Evolutionary conservation across 257 asterid species (phyloP), one percentile per base, ranked within the genome.

Genomic region (Knoxia roxburghii): DNA sequence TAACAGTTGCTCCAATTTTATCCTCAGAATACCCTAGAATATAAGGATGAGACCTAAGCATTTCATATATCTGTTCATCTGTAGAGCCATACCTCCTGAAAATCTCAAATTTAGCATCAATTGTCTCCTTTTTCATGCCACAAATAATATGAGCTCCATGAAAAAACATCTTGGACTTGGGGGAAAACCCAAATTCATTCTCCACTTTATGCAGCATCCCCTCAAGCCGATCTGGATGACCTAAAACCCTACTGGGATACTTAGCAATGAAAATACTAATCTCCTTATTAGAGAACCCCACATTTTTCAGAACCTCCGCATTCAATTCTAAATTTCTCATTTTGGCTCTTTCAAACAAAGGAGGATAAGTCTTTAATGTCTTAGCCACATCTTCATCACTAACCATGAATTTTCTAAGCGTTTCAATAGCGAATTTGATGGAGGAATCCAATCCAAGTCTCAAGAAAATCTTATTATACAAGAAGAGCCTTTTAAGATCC

Each of bases 301-400:
- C 7, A 6, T 29, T 30, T 45, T 45, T 40, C 64, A 73, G 61
- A 12, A 49, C 52, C 32, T 18, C 45, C n/a, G 51, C 32, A 23
- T 60, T 73, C 20, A n/a, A 35, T 30, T 35, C 50, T n/a, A 68
- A 10, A 14, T 0, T 32, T 43, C 52, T 50, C 17, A 32, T 43
- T 9, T 26, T 65, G 23, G 24, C 1, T 23, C 9, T 13, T 50
- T 17, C 17, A 53, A 74, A 59, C 52, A 68, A 1, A 18, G 11
- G 7, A 46, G 54, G 43, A 23, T n/a, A 62, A 23, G 15, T 61
- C 58, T 21, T 57, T 29, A 75, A 29, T 37, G 33, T 41, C 58
- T 58, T 48, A 26, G 41, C 72, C 45, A 69, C 65, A 64, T 21
- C 51, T 45, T 63, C 72, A 12, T 75, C 68, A 69, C 50, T 64